phyloP scores from a whole-genome alignment of 805 yeast genomes.

The Kuraishia hungarica region DNA sequence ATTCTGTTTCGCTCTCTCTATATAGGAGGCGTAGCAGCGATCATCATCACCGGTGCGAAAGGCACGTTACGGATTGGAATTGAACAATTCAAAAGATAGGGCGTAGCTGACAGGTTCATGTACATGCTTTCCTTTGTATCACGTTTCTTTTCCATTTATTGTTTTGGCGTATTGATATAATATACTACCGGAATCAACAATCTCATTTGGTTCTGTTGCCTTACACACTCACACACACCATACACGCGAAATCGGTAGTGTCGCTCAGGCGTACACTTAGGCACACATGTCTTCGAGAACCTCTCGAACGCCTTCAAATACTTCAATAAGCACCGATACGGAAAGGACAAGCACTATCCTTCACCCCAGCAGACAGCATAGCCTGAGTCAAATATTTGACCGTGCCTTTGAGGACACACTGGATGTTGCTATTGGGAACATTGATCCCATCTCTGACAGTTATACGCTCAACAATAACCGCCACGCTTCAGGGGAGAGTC shows the following conservation, averaged over 20 bases:
- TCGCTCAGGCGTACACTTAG: not conserved
- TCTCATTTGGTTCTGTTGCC: not conserved
- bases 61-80: not conserved
- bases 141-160: not conserved
- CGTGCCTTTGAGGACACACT: slow-evolving; percentile 55
- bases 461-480: slow-evolving; percentile 21
- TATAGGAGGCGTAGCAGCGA: not conserved
- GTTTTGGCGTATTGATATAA: not conserved
- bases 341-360: not conserved
- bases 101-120: no score
- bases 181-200: not conserved
- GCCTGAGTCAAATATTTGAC: slow-evolving; percentile 41
- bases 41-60: not conserved
- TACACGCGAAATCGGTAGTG: not conserved
- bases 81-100: not conserved
- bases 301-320: not conserved
- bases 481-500: slow-evolving; percentile 11
- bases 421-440: slow-evolving; percentile 56
- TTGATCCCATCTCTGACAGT: slow-evolving; percentile 20
- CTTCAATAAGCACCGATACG: slow-evolving; percentile 1
- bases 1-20: not conserved
- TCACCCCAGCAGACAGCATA: slow-evolving; percentile 11
- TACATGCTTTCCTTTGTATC: not conserved
- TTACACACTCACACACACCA: not conserved
- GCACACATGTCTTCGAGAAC: slow-evolving; percentile 2